A percentile compares a stretch with the other conserved stretches of the same genome.
phyloP scores from a whole-genome alignment of 2,329 filamentous ascomycete species.

The Fonsecaea erecta region DNA sequence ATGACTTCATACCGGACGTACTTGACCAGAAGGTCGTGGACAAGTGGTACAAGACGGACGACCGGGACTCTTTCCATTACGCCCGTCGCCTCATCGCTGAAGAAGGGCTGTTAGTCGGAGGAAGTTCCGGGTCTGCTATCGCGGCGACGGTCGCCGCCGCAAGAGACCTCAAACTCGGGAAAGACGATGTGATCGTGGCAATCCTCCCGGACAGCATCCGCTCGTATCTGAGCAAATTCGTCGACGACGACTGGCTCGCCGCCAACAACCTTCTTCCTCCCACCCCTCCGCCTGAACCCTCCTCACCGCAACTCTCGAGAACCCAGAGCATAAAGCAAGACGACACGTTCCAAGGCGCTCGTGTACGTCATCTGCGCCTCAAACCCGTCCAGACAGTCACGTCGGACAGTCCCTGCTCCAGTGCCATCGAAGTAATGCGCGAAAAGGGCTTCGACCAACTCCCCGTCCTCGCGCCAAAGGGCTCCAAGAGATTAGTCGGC shows the following conservation, averaged over 20 bases:
- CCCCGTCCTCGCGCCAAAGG: slow-evolving; percentile 74
- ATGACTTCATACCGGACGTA: slow-evolving; percentile 97
- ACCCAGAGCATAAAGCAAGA: slow-evolving; percentile 47
- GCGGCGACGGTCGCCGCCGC: slow-evolving; percentile 77
- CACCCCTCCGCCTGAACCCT: slow-evolving; percentile 54
- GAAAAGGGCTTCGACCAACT: slow-evolving; percentile 98
- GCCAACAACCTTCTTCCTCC: slow-evolving; percentile 87
- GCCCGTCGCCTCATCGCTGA: slow-evolving; percentile 90
- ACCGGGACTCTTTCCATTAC: slow-evolving; percentile 86
- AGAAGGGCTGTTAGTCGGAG: slow-evolving; percentile 90
- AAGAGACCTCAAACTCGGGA: slow-evolving; percentile 74
- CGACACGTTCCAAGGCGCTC: slow-evolving; percentile 77
- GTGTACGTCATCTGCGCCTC: slow-evolving; percentile 79
- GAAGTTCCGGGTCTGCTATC: slow-evolving; percentile 91
- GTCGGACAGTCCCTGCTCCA: slow-evolving; percentile 71
- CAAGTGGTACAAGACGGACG: slow-evolving; percentile 98
- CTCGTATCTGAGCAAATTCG: slow-evolving; percentile 97
- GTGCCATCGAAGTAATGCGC: slow-evolving; percentile 96
- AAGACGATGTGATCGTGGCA: slow-evolving; percentile 87
- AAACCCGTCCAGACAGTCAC: slow-evolving; percentile 91
- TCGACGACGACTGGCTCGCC: slow-evolving; percentile 97
- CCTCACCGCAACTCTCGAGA: slow-evolving; percentile 44
- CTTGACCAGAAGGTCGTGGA: slow-evolving; percentile 79
- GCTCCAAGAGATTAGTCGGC: slow-evolving; percentile 75
- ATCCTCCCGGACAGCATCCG: slow-evolving; percentile 94